phyloP scores from a whole-genome alignment of 73 alveolate genomes.

The Urostyla sp. region DNA sequence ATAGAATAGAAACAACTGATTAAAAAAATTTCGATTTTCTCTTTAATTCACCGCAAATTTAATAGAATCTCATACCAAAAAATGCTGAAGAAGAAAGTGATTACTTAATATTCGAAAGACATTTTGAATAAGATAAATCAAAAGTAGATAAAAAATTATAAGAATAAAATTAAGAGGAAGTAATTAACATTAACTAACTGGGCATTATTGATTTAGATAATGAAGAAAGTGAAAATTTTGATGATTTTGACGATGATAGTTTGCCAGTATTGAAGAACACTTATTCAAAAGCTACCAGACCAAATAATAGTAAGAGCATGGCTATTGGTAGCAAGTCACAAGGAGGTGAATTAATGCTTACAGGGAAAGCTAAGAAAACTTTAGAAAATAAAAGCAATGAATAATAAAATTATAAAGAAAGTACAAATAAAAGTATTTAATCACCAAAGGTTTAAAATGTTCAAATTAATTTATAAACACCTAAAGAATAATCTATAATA shows the following conservation, averaged over 20 bases:
- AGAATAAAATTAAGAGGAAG: constrained; percentile 7
- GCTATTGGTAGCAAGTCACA: constrained; percentile 60
- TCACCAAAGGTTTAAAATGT: neutral
- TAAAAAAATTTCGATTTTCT: too few relatives aligned
- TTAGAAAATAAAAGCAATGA: neutral
- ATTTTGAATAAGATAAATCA: constrained; percentile 51
- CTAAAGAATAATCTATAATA: neutral
- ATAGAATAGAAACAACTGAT: neutral
- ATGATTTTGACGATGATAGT: constrained; percentile 67
- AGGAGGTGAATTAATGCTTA: too few relatives aligned
- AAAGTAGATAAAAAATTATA: neutral
- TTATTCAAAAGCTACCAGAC: constrained; percentile 60
- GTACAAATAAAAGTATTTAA: neutral
- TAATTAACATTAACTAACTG: constrained; percentile 44
- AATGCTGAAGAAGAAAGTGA: constrained; percentile 55
- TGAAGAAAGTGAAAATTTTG: constrained; percentile 55
- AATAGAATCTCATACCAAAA: too few relatives aligned
- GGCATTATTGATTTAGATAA: constrained; percentile 72
- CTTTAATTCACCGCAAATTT: too few relatives aligned
- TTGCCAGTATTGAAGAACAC: constrained; percentile 72
- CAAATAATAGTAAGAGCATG: constrained; percentile 68
- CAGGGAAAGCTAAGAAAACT: neutral
- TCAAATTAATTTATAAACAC: neutral
- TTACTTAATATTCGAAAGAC: constrained; percentile 67
- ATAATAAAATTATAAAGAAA: neutral